Percentiles rank a stretch among this genome's conserved stretches.
Conservation (phyloP, 2,329 filamentous ascomycete species). For the Pseudonectria buxi region DNA sequence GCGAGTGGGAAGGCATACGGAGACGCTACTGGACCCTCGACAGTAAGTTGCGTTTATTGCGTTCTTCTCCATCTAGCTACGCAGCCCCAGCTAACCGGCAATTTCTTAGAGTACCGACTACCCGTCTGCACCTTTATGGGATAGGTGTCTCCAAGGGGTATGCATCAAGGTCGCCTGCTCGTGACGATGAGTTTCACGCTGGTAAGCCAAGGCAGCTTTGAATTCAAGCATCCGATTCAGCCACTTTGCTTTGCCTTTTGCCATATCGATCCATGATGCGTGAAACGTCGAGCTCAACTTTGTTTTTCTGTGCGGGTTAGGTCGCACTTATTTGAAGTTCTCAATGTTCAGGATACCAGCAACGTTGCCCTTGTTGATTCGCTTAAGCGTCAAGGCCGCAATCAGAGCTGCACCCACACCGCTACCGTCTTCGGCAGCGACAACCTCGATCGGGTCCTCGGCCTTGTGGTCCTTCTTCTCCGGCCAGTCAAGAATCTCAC, state of each 20-base stretch:
- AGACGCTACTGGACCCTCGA: constrained; percentile 86
- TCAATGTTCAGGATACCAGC: constrained; percentile 59
- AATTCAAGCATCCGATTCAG: constrained; percentile 10
- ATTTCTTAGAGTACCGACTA: constrained; percentile 55
- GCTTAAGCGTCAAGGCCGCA: constrained; percentile 63
- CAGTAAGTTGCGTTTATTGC: constrained; percentile 37
- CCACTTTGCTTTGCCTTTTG: constrained; percentile 19
- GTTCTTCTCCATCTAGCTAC: background rate
- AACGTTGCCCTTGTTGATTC: constrained; percentile 56
- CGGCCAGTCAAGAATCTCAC: constrained; percentile 94
- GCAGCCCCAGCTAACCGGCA: constrained; percentile 18
- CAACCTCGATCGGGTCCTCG: constrained; percentile 79
- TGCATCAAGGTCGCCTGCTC: background rate
- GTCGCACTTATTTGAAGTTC: constrained; percentile 41
- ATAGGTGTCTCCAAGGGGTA: constrained; percentile 29
- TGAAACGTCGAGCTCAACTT: constrained; percentile 9
- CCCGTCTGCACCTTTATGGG: constrained; percentile 70
- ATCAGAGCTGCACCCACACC: constrained; percentile 97
- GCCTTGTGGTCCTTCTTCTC: constrained; percentile 60
- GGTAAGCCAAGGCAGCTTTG: constrained; percentile 2
- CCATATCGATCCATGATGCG: constrained; percentile 12
- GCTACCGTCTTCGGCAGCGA: constrained; percentile 89
- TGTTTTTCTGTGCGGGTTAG: too few relatives aligned
- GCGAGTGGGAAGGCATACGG: constrained; percentile 83
- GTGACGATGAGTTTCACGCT: too few relatives aligned